Conservation (phyloP, 2,329 filamentous ascomycete species). For the Leptographium procerum region DNA sequence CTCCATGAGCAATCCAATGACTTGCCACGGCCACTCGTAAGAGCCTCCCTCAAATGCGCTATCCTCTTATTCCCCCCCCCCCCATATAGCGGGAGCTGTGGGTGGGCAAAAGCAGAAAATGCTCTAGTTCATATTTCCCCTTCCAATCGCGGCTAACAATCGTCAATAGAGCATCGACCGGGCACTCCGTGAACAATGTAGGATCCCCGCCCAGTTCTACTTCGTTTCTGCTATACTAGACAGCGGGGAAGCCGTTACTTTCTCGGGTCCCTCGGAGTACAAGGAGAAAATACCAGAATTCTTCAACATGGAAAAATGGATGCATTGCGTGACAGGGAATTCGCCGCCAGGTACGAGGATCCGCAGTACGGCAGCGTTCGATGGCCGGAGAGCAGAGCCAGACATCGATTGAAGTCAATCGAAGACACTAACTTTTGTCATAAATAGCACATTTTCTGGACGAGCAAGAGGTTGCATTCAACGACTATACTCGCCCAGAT, state of each 20-base stretch:
- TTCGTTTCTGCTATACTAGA: constrained; percentile 41
- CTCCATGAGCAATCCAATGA: constrained; percentile 3
- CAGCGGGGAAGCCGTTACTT: constrained; percentile 33
- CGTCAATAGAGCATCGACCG: constrained; percentile 28
- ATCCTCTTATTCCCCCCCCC: not conserved
- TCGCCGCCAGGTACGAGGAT: constrained; percentile 24
- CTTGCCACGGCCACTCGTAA: constrained; percentile 16
- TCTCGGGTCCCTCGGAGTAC: constrained; percentile 30
- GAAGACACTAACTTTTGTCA: not conserved
- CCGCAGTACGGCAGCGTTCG: not conserved
- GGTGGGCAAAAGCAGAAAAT: not conserved
- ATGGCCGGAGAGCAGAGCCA: not conserved
- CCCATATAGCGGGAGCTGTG: not conserved
- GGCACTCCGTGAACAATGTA: constrained; percentile 39
- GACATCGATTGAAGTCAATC: not conserved
- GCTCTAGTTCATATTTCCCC: no score
- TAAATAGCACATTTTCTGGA: not conserved
- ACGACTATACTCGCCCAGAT: not conserved
- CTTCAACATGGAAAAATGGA: constrained; percentile 31
- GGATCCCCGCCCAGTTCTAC: constrained; percentile 38
- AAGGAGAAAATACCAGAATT: constrained; percentile 31
- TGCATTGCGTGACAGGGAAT: constrained; percentile 23
- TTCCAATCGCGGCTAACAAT: constrained; percentile 1
- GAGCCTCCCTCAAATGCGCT: not conserved
- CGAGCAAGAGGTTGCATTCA: not conserved